Evolutionary conservation across 345 rosid species (phyloP), one percentile per base, ranked within the genome.

Genomic region (Limnanthes douglasii): DNA sequence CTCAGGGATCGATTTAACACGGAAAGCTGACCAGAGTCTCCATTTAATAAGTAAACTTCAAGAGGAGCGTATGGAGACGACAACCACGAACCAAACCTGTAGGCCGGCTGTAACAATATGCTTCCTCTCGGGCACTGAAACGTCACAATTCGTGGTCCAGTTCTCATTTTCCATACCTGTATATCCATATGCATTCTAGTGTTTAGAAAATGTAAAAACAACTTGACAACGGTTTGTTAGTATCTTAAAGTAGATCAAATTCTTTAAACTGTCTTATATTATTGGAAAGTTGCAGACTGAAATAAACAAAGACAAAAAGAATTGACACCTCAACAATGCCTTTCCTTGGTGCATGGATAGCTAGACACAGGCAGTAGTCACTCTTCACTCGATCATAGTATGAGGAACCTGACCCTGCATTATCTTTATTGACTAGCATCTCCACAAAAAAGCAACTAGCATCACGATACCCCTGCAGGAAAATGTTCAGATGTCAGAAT

Each of bases 81-180:
- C 19, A 56, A 41, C 5, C 57, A 60, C 29, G 74, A 76, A 45
- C 90, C 94, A 56, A 84, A 80, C 58, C 86, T 70, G 61, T 84
- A 79, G 0, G 85, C 56, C 16, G 95, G 98, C 48, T 90, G 98
- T 59, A 90, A 43, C 37, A 90, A 39, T 58, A 57, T 77, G 70
- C 85, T 69, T 13, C 95, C 88, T 59, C 64, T 77, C 0, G 68
- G 56, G 19, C 98, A 90, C 20, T 66, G 70, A 46, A 90, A 58
- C 1, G 88, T 63, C 43, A 75, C 44, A 39, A 84, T 68, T 8
- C 98, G 85, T 0, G 84, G 78, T 12, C 98, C 98, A 0, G 94
- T 84, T 54, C 98, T 90, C 96, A 90, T 90, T 57, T 90, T 77
- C 98, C 98, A 90, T n/a, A 90, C 85, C 98, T 90, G 78, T 41